Conservation (phyloP, 345 rosid species). For the Arabis hirsuta region DNA sequence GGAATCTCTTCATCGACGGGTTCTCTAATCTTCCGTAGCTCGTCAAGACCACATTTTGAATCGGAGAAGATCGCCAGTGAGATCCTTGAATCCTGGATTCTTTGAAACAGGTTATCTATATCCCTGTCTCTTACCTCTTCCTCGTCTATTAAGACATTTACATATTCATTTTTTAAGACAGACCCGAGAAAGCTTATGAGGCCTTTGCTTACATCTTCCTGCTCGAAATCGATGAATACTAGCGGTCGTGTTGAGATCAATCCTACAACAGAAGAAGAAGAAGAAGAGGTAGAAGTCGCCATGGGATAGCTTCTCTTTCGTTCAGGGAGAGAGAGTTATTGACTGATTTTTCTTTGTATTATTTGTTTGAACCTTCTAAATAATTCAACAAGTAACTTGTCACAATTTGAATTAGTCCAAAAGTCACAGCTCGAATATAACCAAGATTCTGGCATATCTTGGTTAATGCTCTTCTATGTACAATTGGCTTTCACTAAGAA, state of each 20-base stretch:
- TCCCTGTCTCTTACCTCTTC: neutral
- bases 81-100: neutral
- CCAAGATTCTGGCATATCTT: neutral
- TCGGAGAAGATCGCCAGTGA: constrained; percentile 1
- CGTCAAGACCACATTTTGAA: neutral
- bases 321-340: too few species aligned
- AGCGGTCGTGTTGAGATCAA: neutral
- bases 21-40: neutral
- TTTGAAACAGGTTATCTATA: neutral
- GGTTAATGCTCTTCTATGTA: too few species aligned
- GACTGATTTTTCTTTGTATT: neutral
- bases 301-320: neutral
- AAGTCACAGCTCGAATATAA: neutral
- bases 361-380: neutral
- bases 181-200: constrained; percentile 5
- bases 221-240: neutral
- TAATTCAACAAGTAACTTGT: neutral
- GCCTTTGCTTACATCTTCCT: neutral
- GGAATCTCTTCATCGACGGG: neutral
- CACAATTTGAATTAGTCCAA: neutral
- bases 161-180: neutral
- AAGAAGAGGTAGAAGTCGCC: neutral
- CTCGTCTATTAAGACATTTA: constrained; percentile 5
- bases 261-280: neutral
- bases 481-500: too few species aligned